Base-by-base conservation (phyloP, 2,329 filamentous ascomycete species). In the Fusarium goolgardi region DNA sequence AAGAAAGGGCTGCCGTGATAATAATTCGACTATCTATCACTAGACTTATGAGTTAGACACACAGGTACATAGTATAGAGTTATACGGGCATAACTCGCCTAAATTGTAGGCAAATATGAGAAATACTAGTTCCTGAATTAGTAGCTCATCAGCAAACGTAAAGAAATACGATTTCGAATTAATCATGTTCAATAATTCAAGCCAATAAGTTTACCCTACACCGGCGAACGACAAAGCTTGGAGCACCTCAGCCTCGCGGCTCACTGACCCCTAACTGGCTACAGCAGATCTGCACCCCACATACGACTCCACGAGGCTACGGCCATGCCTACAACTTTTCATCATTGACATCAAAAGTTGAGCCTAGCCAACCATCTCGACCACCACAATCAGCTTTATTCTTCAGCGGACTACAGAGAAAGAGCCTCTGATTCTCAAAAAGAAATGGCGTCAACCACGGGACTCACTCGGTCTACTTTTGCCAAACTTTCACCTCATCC, bases 401-500 rank as follows among this genome's bases (percentile, higher is more conserved):
- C 16, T 45, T 39, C 35, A 29, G 16, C 4, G 18, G 29, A 27
- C 20, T n/a, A 20, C 23, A 23, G 12, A 21, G 8, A 9, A 39
- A 20, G 31, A 16, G 35, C 6, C 8, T 10, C 13, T 23, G 13
- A 2, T 10, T 3, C 8, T 23, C 13, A 4, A 4, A 21, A 11
- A 21, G 44, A 39, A 13, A 78, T 79, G 78, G 73, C 79, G 15
- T 64, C 77, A 20, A 66, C 73, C 6, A 66, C 73, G 40, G 83
- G 83, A 54, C 79, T 87, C 56, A 81, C 84, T 44, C 81, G 91
- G 75, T 82, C 91, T 71, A 90, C 93, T 73, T 97, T 97, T 79
- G 93, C 94, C 60, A 94, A 94, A 75, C 90, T 97, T 76, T 93
- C 93, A 35, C 94, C 96, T 7, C 90, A 93, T 71, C 91, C 93